phyloP scores from a whole-genome alignment of 1,284 basidiomycete genomes.

The Wolfiporia cocos region DNA sequence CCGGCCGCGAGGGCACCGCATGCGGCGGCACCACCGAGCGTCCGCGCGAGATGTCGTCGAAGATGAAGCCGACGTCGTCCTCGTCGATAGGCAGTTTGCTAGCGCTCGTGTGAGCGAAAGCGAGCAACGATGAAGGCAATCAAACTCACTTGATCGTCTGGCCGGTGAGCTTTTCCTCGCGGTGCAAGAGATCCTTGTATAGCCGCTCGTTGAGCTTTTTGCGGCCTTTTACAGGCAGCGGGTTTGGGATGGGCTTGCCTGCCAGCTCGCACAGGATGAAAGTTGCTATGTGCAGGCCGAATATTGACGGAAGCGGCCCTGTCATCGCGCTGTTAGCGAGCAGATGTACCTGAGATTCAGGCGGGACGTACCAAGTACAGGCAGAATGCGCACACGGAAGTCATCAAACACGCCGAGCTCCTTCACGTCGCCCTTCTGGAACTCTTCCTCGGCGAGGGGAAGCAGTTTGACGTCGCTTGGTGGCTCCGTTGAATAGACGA shows the following conservation, averaged over 20 bases:
- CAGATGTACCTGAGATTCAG: slow-evolving; percentile 6
- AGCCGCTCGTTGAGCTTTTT: slow-evolving; percentile 83
- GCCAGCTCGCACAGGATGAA: slow-evolving; percentile 84
- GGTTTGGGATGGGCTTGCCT: slow-evolving; percentile 76
- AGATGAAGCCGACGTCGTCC: slow-evolving; percentile 77
- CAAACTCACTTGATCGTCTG: slow-evolving; percentile 24
- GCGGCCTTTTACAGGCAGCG: slow-evolving; percentile 78
- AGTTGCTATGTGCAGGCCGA: slow-evolving; percentile 84
- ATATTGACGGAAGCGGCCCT: slow-evolving; percentile 83
- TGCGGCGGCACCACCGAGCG: slow-evolving; percentile 76
- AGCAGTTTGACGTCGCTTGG: slow-evolving; percentile 85
- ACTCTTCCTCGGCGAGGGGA: slow-evolving; percentile 90
- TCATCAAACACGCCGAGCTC: slow-evolving; percentile 92
- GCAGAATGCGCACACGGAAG: slow-evolving; percentile 88
- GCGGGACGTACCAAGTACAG: slow-evolving; percentile 62
- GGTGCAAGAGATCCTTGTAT: slow-evolving; percentile 65
- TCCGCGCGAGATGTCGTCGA: slow-evolving; percentile 83
- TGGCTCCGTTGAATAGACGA: slow-evolving; percentile 96
- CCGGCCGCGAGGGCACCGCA: slow-evolving; percentile 62
- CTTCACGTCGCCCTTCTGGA: slow-evolving; percentile 83
- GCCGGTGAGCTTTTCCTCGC: slow-evolving; percentile 63
- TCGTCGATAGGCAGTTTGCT: slow-evolving; percentile 76
- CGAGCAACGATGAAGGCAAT: background rate
- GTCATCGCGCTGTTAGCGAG: background rate
- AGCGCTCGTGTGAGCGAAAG: background rate